Conservation (phyloP, 352 stramenopile genomes). For the Phytopythium kandeliae region DNA sequence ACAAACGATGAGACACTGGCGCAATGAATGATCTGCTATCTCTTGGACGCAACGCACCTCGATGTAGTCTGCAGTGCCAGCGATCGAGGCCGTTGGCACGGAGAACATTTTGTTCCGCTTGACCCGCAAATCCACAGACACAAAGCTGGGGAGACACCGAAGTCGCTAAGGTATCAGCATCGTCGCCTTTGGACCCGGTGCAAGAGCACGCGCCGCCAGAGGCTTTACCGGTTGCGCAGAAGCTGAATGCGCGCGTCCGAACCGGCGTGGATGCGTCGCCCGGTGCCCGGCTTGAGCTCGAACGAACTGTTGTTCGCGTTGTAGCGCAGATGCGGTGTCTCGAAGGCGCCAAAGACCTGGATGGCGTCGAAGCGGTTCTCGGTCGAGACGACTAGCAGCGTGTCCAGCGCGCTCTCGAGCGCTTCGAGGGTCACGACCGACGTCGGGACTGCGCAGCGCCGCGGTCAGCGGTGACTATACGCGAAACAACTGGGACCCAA, state of each 20-base stretch:
- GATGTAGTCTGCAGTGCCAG: conserved; percentile 63
- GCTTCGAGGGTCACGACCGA: conserved; percentile 80
- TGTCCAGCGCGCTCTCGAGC: conserved; percentile 78
- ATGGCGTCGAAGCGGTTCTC: conserved; percentile 82
- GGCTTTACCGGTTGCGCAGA: conserved; percentile 43
- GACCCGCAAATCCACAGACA: conserved; percentile 63
- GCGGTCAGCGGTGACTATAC: not conserved
- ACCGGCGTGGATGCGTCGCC: conserved; percentile 49
- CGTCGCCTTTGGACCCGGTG: not conserved
- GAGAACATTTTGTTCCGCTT: conserved; percentile 83
- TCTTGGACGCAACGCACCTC: conserved; percentile 19
- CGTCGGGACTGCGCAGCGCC: conserved; percentile 46
- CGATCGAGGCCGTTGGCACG: conserved; percentile 43
- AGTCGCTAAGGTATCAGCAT: not conserved
- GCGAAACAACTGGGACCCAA: not conserved
- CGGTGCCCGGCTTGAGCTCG: conserved; percentile 55
- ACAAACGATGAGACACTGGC: too few relatives aligned
- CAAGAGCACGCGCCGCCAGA: not conserved
- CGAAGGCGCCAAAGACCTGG: conserved; percentile 80
- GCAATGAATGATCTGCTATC: too few relatives aligned
- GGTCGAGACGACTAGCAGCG: conserved; percentile 65
- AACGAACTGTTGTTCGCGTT: conserved; percentile 61
- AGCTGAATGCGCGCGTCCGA: conserved; percentile 57
- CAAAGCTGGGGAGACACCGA: conserved; percentile 25
- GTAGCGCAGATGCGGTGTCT: conserved; percentile 61